Base-by-base conservation (phyloP, 2,329 filamentous ascomycete species). In the Penicillium sp. region DNA sequence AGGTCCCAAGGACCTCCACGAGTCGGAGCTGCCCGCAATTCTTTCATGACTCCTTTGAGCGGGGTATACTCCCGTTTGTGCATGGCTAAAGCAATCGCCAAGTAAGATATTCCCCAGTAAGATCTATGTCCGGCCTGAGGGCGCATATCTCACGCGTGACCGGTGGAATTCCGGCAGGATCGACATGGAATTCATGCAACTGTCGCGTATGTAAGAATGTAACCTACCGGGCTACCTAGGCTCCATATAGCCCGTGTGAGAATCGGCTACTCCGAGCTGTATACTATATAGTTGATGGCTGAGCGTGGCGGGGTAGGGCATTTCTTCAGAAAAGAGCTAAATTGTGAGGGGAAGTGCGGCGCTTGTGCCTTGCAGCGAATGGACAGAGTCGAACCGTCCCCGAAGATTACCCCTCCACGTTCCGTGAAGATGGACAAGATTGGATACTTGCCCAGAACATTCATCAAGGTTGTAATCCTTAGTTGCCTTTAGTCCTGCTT, bases 141-240 rank as follows among this genome's bases (percentile, higher is more conserved):
- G 25, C 30, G 29, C 25, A 28, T 28, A 41, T 38, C 38, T 22
- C 33, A 28, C 44, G 16, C 37, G 25, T 53, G 53, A 56, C 42
- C 54, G 52, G 53, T 51, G 57, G 57, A 38, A 53, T 41, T 45
- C 46, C 28, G 39, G 22, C 31, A 18, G 1, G 58, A 60, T 60
- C 58, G 42, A 36, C 58, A 54, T 51, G 46, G 35, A 31, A 40
- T 36, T 30, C 22, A 34, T 36, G 35, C 29, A 35, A 4, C n/a
- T 29, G 31, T 29, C 16, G n/a, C 9, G 36, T 28, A 16, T 13
- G n/a, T 12, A 11, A 29, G 29, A 28, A 40, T 35, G 29, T 46
- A 28, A 22, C 29, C 25, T 13, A 14, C n/a, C n/a, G n/a, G n/a
- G n/a, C n/a, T n/a, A n/a, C n/a, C n/a, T n/a, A n/a, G n/a, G n/a